Evolutionary conservation across 495 filamentous ascomycete genomes (phyloP), one percentile per base, ranked within the genome.

Genomic region (Xylaria longipes): DNA sequence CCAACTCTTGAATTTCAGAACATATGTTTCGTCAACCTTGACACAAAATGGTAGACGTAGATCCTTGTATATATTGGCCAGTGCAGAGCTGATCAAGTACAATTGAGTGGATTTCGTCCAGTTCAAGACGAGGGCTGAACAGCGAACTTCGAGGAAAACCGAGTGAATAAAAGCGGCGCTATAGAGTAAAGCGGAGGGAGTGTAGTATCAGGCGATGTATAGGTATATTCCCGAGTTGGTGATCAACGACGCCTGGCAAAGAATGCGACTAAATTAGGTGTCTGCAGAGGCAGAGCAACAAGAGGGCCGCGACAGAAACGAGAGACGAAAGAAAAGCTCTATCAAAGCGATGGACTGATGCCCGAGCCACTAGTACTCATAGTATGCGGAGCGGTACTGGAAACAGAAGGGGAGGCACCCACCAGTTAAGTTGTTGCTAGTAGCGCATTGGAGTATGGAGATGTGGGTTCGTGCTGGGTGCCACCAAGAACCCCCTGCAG

Each of bases 401-500:
- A 63, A 60, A 60, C 57, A 60, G 57, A 60, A 60, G 57, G 57
- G 57, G 57, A 37, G 9, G 20, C 57, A 37, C 57, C 60, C 60
- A 63, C 37, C 60, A 33, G 60, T 56, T 56, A 43, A 25, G 60
- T 31, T 43, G 31, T 20, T 29, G 60, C 37, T 60, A 33, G 57
- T 63, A 63, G 60, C 60, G 37, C 35, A 63, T 63, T 58, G 60
- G 22, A 17, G 60, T 29, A 43, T 25, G 35, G 60, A 63, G n/a
- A 33, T 25, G 31, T 35, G 46, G 65, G 35, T 66, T 50, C 43
- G 45, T 33, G 64, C 64, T 66, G 41, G 22, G 35, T 2, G 1
- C 65, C 31, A n/a, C 35, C 35, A 52, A 52, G 22, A 27, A 25
- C 65, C 65, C 64, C 65, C 48, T 67, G 65, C 65, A 56, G 65